Evolutionary conservation across 2,329 filamentous ascomycete species (phyloP), one percentile per base, ranked within the genome.

Genomic region (Aureobasidium sp.): DNA sequence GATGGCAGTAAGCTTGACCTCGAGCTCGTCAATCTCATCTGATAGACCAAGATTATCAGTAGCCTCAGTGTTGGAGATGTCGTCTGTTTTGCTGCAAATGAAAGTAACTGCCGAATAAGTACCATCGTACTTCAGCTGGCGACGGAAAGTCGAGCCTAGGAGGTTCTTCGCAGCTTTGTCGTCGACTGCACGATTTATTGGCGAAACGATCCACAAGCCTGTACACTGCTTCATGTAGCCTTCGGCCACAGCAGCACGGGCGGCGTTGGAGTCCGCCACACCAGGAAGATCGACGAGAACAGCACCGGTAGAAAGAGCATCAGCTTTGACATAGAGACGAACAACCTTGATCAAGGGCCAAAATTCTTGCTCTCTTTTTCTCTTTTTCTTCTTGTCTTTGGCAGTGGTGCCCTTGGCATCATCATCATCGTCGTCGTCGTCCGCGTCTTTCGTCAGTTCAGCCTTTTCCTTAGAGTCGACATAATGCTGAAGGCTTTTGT

Each of bases 71-170:
- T 74, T 64, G 6, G 70, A 74, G 7, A 84, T 80, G 38, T 84
- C 79, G 60, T 85, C 82, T 0, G 79, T 81, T 61, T 84, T 84
- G 14, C 73, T 77, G 60, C 80, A 84, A 12, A 85, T 78, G 55
- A 84, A 84, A 0, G 78, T 81, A 2, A 83, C 70, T 2, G 68
- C 70, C 6, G 68, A 72, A 51, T 79, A 79, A 0, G 69, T 72
- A 2, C 78, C 76, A 55, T 84, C 81, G 59, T 78, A 78, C 54
- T 81, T 78, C 3, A 84, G 66, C 58, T 84, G 81, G 0, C 75
- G 70, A 59, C 77, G 79, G 67, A 82, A 82, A 0, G 73, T 71
- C 16, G 79, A 71, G 0, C 79, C 79, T 6, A 84, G 67, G 1
- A 84, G 66, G 0, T 70, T 73, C 54, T 79, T 78, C 0, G 80